A percentile compares a stretch with the other conserved stretches of the same genome.
phyloP scores from a whole-genome alignment of 2,329 filamentous ascomycete species.

The Hymenoscyphus repandus region DNA sequence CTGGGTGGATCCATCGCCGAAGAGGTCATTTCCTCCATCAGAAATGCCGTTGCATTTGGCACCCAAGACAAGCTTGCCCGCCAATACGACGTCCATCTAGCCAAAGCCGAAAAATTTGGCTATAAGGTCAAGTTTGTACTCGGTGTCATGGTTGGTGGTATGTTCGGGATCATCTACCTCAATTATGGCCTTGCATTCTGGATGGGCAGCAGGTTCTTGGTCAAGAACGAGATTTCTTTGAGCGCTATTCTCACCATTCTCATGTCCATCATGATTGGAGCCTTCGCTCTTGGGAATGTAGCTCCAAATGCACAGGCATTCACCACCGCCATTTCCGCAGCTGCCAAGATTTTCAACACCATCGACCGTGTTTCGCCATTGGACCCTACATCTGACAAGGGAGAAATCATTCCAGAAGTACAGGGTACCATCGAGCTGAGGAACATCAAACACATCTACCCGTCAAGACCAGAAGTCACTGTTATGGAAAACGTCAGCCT shows the following conservation, averaged over 20 bases:
- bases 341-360: constrained; percentile 86
- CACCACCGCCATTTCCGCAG: constrained; percentile 74
- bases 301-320: constrained; percentile 85
- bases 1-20: constrained; percentile 83
- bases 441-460: constrained; percentile 88
- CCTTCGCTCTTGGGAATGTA: constrained; percentile 84
- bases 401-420: constrained; percentile 67
- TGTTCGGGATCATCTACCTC: constrained; percentile 80
- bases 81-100: constrained; percentile 75
- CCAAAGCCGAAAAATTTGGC: constrained; percentile 68
- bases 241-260: constrained; percentile 76
- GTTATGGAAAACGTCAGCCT: constrained; percentile 84
- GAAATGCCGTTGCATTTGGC: constrained; percentile 88
- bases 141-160: constrained; percentile 72
- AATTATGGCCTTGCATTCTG: constrained; percentile 88
- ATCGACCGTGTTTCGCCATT: constrained; percentile 85
- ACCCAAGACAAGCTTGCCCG: constrained; percentile 87
- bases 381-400: constrained; percentile 66
- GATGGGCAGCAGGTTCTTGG: constrained; percentile 74
- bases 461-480: constrained; percentile 81
- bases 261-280: constrained; percentile 87
- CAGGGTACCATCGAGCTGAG: constrained; percentile 75
- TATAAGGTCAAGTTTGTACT: constrained; percentile 68
- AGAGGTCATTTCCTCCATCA: constrained; percentile 88
- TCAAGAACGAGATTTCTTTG: constrained; percentile 59